Evolutionary conservation across 169 alveolate genomes (phyloP), one percentile per base, ranked within the genome.

Genomic region (Eimeria zaria): DNA sequence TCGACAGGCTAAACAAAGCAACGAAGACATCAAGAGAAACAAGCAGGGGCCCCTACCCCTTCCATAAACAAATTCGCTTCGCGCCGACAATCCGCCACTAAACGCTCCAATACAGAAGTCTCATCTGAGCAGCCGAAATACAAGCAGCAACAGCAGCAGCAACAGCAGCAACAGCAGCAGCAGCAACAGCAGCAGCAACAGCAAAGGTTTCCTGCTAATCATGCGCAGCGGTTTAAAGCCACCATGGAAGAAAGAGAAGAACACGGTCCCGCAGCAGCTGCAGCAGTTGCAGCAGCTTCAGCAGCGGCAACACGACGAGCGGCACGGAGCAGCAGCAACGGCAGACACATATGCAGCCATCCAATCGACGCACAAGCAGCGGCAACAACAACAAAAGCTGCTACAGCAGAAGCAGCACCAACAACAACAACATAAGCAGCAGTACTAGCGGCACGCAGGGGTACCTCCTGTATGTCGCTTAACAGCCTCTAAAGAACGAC

Each of bases 391-490:
- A 6, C 73, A 62, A 36, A 33, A 22, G 73, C 73, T 12, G 67
- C 44, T 24, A 7, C 55, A 24, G 33, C 62, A 78, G 55, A 36
- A 78, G 64, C n/a, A 24, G 67, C 9, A 78, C 41, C 67, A 78
- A 67, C 41, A 78, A 16, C 62, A 44, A 1, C 39, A 53, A 74
- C 74, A 53, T 22, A 51, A 48, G 44, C 46, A 46, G 46, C 16
- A 14, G 46, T 62, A 51, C 48, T 14, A 80, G 22, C 46, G 46
- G 89, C 62, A 71, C 11, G 55, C 80, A 9, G 95, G 62, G 30
- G 39, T 71, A 62, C 55, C 78, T 33, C 95, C 78, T 30, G 46
- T 90, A 76, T 83, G 80, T 14, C 78, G 39, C 62, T 74, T 80
- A 33, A 84, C 41, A 1, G 76, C 48, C 30, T 67, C 76, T 27